Evolutionary conservation across 768 basidiomycete genomes (phyloP).

Genomic region (Pisolithus orientalis): DNA sequence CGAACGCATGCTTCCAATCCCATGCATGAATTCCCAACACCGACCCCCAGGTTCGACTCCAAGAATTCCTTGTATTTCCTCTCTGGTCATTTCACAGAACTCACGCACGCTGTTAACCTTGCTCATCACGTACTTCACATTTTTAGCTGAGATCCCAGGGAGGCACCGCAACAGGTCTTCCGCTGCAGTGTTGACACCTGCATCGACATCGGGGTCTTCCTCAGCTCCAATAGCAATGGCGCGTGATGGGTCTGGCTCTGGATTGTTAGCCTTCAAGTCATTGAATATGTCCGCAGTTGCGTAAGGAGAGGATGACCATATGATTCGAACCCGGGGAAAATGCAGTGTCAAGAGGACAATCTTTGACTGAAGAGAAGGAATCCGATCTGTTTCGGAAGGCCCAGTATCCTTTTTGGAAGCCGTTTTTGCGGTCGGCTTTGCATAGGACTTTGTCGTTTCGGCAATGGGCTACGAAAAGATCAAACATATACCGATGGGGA

Average conservation of each 20-base stretch:
- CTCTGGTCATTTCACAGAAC: conserved; percentile 57
- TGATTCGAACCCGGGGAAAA: conserved; percentile 88
- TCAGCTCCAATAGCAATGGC: conserved; percentile 82
- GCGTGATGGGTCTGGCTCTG: conserved; percentile 72
- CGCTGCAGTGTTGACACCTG: conserved; percentile 64
- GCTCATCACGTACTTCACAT: conserved; percentile 77
- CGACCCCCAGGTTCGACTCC: conserved; percentile 77
- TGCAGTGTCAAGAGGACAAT: conserved; percentile 83
- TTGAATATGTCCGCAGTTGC: conserved; percentile 88
- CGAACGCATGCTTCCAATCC: conserved; percentile 26
- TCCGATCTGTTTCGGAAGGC: conserved; percentile 21
- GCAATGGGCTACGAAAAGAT: conserved; percentile 43
- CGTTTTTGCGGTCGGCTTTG: conserved; percentile 53
- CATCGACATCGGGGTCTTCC: conserved; percentile 59
- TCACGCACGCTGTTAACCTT: conserved; percentile 73
- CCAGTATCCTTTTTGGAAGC: conserved; percentile 39
- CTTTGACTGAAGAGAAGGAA: conserved; percentile 77
- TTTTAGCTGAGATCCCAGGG: conserved; percentile 82
- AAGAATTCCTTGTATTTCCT: conserved; percentile 64
- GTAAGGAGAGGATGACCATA: conserved; percentile 97
- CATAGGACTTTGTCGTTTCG: conserved; percentile 58
- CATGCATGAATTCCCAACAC: conserved; percentile 82
- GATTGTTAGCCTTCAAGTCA: conserved; percentile 75
- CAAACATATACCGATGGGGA: background rate
- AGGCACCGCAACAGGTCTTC: conserved; percentile 79